A percentile compares a stretch with the other conserved stretches of the same genome.
Conservation (phyloP, 371 early-diverging fungal species). For the Mortierella polycephala region DNA sequence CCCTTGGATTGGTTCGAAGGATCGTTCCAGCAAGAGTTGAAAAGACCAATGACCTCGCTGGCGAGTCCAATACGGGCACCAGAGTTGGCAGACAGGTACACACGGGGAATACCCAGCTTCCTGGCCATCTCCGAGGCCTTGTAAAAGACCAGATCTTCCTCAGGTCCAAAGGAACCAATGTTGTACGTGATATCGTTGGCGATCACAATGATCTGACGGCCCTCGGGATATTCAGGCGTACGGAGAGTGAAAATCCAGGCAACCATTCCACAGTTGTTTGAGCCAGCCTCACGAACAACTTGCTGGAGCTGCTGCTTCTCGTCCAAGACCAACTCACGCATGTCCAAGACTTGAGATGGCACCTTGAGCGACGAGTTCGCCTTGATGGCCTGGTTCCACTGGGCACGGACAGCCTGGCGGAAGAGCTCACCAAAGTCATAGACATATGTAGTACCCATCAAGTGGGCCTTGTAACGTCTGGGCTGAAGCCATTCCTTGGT, state of each 20-base stretch:
- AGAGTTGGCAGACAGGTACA: conserved; percentile 98
- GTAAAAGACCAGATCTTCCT: conserved; percentile 94
- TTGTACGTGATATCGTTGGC: conserved; percentile 98
- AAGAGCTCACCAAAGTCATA: conserved; percentile 98
- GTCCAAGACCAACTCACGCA: conserved; percentile 90
- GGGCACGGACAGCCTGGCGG: conserved; percentile 80
- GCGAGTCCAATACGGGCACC: conserved; percentile 99
- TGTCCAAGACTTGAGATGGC: conserved; percentile 79
- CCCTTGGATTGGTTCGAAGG: conserved; percentile 82
- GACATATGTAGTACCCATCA: conserved; percentile 98
- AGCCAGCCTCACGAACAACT: conserved; percentile 86
- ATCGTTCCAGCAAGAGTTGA: conserved; percentile 92
- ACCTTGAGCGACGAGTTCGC: conserved; percentile 64
- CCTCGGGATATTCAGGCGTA: conserved; percentile 95
- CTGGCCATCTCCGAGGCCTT: conserved; percentile 93
- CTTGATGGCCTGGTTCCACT: conserved; percentile 78
- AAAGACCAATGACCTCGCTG: conserved; percentile 87
- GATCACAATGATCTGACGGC: conserved; percentile 91
- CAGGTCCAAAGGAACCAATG: conserved; percentile 97
- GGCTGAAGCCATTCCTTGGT: conserved; percentile 97
- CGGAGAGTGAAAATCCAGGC: conserved; percentile 91
- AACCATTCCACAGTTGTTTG: conserved; percentile 96
- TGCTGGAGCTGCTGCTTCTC: conserved; percentile 82
- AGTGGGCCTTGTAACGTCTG: conserved; percentile 96
- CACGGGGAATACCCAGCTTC: conserved; percentile 87